Conservation (phyloP, 805 yeast genomes). For the Candida methanosorbosa region DNA sequence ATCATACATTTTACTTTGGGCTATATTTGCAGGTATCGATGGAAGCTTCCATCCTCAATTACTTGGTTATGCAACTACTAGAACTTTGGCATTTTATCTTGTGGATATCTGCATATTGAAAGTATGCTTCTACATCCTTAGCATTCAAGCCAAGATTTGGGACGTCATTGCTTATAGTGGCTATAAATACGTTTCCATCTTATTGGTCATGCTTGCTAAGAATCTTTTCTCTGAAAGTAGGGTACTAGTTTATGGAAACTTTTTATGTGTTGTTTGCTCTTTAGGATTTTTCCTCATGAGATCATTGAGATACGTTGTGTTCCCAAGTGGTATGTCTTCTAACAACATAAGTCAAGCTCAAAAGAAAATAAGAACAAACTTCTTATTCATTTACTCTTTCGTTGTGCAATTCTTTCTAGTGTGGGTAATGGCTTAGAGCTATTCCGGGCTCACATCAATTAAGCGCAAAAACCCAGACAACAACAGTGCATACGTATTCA, state of each 20-base stretch:
- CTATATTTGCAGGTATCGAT: slow-evolving; percentile 73
- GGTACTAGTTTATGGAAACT: slow-evolving; percentile 27
- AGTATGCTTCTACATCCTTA: slow-evolving; percentile 74
- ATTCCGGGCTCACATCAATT: too few species aligned
- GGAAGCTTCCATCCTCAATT: slow-evolving; percentile 92
- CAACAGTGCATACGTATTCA: too few species aligned
- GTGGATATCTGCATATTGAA: slow-evolving; percentile 71
- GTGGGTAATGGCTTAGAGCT: slow-evolving; percentile 54
- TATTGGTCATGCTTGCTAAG: slow-evolving; percentile 46
- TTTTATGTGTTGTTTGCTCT: slow-evolving; percentile 41
- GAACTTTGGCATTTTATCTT: slow-evolving; percentile 74
- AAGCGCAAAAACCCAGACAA: too few species aligned
- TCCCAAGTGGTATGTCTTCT: slow-evolving; percentile 51
- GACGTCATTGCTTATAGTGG: slow-evolving; percentile 89
- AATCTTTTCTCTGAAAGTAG: slow-evolving; percentile 25
- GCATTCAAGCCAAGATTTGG: slow-evolving; percentile 61
- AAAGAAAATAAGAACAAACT: slow-evolving; percentile 77
- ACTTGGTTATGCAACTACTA: slow-evolving; percentile 79
- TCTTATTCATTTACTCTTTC: slow-evolving; percentile 76
- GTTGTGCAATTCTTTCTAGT: slow-evolving; percentile 68
- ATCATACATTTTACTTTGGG: slow-evolving; percentile 79
- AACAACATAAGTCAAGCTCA: slow-evolving; percentile 57
- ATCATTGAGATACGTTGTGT: slow-evolving; percentile 57
- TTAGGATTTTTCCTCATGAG: slow-evolving; percentile 62
- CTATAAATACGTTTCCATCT: slow-evolving; percentile 83